Evolutionary conservation across 2,329 filamentous ascomycete genomes (phyloP).

Genomic region (Thelonectria discophora): DNA sequence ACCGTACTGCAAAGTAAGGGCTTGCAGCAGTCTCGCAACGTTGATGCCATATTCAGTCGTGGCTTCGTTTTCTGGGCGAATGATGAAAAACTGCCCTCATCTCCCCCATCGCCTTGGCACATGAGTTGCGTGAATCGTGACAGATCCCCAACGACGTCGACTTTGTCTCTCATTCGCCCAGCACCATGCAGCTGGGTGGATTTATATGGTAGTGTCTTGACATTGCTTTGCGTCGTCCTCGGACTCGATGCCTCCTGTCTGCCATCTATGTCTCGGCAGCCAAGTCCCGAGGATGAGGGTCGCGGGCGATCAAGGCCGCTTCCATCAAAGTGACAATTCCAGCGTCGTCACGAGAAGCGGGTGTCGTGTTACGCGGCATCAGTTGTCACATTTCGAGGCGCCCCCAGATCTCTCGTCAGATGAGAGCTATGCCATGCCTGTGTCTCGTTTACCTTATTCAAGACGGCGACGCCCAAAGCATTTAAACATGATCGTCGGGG

Average conservation of each 20-base stretch:
- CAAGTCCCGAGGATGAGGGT: background rate
- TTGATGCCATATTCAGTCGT: background rate
- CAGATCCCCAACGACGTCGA: too few relatives aligned
- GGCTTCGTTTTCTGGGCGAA: background rate
- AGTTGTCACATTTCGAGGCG: background rate
- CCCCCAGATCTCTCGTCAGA: background rate
- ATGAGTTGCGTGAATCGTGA: too few relatives aligned
- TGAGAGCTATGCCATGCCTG: too few relatives aligned
- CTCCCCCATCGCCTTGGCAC: too few relatives aligned
- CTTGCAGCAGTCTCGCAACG: background rate
- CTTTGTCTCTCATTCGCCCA: background rate
- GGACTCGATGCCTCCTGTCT: background rate
- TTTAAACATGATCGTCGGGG: background rate
- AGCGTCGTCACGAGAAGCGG: conserved; percentile 1
- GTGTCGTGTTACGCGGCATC: background rate
- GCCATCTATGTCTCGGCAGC: conserved; percentile 1
- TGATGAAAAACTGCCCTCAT: background rate
- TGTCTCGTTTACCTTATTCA: too few relatives aligned
- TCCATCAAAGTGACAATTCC: conserved; percentile 12
- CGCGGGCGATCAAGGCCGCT: background rate
- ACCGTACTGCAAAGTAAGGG: background rate
- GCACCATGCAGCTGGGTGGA: background rate
- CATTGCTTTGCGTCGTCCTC: background rate
- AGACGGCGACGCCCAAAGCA: too few relatives aligned
- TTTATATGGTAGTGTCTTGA: background rate